Base-by-base conservation (phyloP, 2,329 filamentous ascomycete genomes). In the Fusarium odoratissimum region DNA sequence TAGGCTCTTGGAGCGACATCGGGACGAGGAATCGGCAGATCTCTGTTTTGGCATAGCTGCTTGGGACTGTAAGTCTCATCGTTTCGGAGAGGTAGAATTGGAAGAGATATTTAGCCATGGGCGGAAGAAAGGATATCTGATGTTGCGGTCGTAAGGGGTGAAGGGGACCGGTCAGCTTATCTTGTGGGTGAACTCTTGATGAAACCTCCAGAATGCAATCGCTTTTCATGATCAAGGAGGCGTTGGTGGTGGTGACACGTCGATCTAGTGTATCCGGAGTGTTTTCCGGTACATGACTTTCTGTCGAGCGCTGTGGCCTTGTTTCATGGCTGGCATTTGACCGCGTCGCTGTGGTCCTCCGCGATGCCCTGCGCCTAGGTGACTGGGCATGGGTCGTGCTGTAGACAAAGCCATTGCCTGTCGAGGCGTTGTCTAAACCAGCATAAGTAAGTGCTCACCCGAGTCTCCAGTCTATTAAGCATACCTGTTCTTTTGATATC, bases 71-170 rank as follows among this genome's bases (percentile, higher is more conserved):
- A 13, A 73, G 66, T 16, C 62, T 67, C 30, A 73, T 73, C 1
- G 71, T 73, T 56, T 73, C 66, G 2, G 71, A 46, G 5, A 67
- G 40, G 21, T 73, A 73, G n/a, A 73, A 73, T n/a, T 70, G 55
- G 5, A 73, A 48, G 5, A 73, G 16, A 13, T 73, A 52, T 28
- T 48, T 59, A 8, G 62, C 69, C 64, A 73, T 67, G 28, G 61
- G 70, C 1, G 59, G 71, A 4, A 67, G 51, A 25, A 51, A 28
- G 4, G 51, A 51, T 5, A 40, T 48, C 9, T 59, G 40, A 9
- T 16, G 38, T 6, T 40, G 48, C 3, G 45, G 35, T 41, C 17
- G 37, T 17, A 17, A 35, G 33, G 33, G 16, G 33, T 17, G 33
- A 35, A 35, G 16, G 33, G 33, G 16, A 17, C 8, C 14, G 9